phyloP scores from a whole-genome alignment of 2,329 filamentous ascomycete genomes.

The Sphaceloma murrayae region DNA sequence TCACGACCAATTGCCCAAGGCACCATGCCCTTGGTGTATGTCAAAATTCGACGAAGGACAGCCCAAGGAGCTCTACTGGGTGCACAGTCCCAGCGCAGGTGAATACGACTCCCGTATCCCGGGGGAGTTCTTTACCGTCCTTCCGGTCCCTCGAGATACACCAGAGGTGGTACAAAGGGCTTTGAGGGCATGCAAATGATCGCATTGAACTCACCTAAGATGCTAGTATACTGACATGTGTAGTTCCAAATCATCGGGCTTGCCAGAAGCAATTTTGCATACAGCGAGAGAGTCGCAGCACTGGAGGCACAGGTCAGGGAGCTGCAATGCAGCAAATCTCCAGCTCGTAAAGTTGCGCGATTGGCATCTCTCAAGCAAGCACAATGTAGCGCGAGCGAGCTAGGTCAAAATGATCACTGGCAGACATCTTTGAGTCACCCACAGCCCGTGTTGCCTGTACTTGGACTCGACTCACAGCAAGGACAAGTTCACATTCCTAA shows the following conservation, averaged over 20 bases:
- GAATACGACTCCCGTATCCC: conserved; percentile 39
- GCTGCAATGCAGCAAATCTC: no score
- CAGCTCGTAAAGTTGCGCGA: no score
- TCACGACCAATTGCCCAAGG: conserved; percentile 31
- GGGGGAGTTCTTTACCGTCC: conserved; percentile 34
- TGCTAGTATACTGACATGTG: background rate
- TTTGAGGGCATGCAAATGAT: background rate
- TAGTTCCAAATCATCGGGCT: background rate
- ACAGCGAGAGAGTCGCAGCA: background rate
- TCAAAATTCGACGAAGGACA: conserved; percentile 28
- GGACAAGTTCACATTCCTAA: no score
- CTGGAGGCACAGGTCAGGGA: background rate
- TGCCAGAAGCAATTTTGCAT: background rate
- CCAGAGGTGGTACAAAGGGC: background rate
- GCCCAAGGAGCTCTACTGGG: conserved; percentile 34
- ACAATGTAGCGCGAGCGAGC: no score
- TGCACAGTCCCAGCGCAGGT: conserved; percentile 35
- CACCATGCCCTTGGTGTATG: conserved; percentile 38
- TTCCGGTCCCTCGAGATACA: conserved; percentile 28
- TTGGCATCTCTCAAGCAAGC: no score
- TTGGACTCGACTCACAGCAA: no score
- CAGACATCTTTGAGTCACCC: no score
- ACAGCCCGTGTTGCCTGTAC: no score
- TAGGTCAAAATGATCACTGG: no score
- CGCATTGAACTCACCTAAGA: background rate